These are phyloP conservation scores for Penicillium oxalicum DNA, from an alignment of 2,329 filamentous ascomycete genomes.

Conservation along the genomic window DNA sequence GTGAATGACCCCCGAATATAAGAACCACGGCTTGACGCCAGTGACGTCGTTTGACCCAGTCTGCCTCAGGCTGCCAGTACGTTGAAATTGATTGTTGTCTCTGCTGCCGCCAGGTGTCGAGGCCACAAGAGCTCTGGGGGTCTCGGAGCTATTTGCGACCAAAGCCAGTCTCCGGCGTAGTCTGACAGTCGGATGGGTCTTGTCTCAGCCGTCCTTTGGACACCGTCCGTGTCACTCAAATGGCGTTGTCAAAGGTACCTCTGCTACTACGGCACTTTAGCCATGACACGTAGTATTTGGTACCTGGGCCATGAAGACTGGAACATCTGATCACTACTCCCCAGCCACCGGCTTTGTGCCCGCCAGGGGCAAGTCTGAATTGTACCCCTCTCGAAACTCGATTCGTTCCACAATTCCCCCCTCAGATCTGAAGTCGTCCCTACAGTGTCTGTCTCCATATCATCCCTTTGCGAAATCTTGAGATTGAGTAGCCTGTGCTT, in stretches of 20 bases:
- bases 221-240: too few species aligned
- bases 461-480: not conserved
- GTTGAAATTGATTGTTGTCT: not conserved
- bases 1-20: conserved; percentile 6
- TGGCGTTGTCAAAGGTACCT: too few species aligned
- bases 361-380: not conserved
- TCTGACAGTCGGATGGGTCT: too few species aligned
- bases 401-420: not conserved
- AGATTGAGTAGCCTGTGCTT: not conserved
- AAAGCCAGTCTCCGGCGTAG: not conserved
- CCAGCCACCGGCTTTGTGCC: conserved; percentile 21
- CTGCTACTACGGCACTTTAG: too few species aligned
- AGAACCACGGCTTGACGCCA: conserved; percentile 5
- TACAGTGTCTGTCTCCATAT: not conserved
- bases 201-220: too few species aligned
- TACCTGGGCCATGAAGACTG: too few species aligned
- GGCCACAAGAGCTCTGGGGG: not conserved
- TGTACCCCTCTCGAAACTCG: not conserved
- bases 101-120: not conserved
- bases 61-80: not conserved
- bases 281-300: too few species aligned
- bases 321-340: not conserved
- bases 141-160: too few species aligned
- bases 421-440: not conserved
- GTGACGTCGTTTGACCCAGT: conserved; percentile 16